Conservation (phyloP, 441 rosid genomes). For the Erysimum pusillum region DNA sequence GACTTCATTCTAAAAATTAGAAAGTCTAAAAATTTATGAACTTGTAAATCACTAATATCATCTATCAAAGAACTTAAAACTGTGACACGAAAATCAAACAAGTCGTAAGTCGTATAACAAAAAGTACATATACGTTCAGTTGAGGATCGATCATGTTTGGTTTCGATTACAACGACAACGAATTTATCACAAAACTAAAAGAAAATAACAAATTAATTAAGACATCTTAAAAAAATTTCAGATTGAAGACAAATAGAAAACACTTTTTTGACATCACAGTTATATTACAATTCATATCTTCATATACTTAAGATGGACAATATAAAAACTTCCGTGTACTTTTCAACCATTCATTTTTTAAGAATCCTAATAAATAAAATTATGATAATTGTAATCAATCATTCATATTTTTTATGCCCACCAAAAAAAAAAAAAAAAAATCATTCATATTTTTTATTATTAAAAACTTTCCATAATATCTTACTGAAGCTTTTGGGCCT, state of each 20-base stretch:
- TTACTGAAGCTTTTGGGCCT: constrained; percentile 27
- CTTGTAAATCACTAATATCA: neutral
- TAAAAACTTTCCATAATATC: constrained; percentile 11
- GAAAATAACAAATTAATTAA: neutral
- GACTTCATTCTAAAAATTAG: neutral
- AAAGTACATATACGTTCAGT: neutral
- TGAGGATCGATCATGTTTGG: neutral
- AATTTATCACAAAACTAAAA: neutral
- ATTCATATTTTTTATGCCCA: too few relatives aligned
- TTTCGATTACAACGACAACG: neutral
- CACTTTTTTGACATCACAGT: neutral
- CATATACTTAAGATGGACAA: neutral
- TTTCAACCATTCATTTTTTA: neutral
- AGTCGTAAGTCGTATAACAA: neutral
- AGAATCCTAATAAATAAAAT: neutral
- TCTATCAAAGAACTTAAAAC: neutral
- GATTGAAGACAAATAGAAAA: neutral
- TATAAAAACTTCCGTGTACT: neutral
- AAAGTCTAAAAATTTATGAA: neutral
- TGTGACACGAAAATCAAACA: neutral
- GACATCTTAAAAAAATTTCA: neutral
- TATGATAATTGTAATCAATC: constrained; percentile 25
- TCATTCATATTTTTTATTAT: too few relatives aligned
- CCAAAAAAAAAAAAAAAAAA: too few relatives aligned
- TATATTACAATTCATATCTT: neutral